Base-by-base conservation (phyloP, 208 protist genomes). In the Acanthamoeba royreba region DNA sequence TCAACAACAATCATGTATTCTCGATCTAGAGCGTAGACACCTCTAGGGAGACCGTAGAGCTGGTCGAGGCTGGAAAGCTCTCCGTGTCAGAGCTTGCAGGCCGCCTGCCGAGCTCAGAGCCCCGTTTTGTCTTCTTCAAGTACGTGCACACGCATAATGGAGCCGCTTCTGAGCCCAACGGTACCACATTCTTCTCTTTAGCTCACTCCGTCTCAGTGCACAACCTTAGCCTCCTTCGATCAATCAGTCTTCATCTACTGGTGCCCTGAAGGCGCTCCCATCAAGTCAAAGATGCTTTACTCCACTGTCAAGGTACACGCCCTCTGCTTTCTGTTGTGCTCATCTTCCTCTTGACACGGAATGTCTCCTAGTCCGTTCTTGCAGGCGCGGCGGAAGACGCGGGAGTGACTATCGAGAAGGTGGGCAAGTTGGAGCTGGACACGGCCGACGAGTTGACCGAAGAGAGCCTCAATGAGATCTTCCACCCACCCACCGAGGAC, bases 221-320 rank as follows among this genome's bases (percentile, higher is more conserved):
- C n/a, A n/a, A n/a, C n/a, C 49, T 55, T 19, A 9, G 49, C 49
- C 19, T 19, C 49, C 49, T 19, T 55, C 49, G 13, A 9, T 55
- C 22, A 74, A 13, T 74, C 43, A 83, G 72, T 83, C n/a, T 83
- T 83, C 72, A 83, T 83, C 43, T 83, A 83, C 72, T 83, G 72
- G 72, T 83, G 72, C n/a, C 72, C 72, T 19, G 72, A 83, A n/a
- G 11, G 40, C 7, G 38, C 72, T 31, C 38, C 42, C 38, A 83
- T 83, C 72, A 83, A 83, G 43, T 8, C 38, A 15, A 45, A 52
- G 42, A 83, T 83, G 72, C 43, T 83, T n/a, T 83, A 83, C 72
- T 83, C 72, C 5, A 83, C 72, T 31, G 72, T 83, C 42, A 83
- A 83, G 38, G 38, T 69, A 19, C 49, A 55, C 49, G 49, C 9